These are phyloP conservation scores for Dendrobium catenatum DNA, from an alignment of 106 monocot species.

Conservation along the genomic window DNA sequence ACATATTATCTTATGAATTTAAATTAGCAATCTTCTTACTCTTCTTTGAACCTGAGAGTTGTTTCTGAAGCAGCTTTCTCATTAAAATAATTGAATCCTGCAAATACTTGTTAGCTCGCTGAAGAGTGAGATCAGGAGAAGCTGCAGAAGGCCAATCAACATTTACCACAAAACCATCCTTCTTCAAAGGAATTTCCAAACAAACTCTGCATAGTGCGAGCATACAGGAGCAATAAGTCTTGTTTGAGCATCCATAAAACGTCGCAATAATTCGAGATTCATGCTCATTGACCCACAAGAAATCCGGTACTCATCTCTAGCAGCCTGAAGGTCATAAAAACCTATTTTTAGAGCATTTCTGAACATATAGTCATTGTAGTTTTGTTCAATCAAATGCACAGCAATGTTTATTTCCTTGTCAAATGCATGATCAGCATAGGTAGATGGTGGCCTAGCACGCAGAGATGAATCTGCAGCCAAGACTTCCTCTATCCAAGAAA, in stretches of 20 bases:
- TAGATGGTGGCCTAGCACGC: constrained; percentile 36
- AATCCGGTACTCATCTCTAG: constrained; percentile 80
- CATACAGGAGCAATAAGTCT: constrained; percentile 74
- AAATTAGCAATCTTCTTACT: constrained; percentile 44
- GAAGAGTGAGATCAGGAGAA: constrained; percentile 54
- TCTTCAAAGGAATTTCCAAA: constrained; percentile 20
- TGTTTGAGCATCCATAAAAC: constrained; percentile 86
- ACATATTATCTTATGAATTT: constrained; percentile 31
- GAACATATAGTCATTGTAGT: constrained; percentile 70
- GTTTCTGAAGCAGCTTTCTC: constrained; percentile 80
- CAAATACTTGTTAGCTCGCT: constrained; percentile 76
- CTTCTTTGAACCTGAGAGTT: constrained; percentile 68
- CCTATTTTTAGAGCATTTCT: constrained; percentile 83
- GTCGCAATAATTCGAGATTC: constrained; percentile 57
- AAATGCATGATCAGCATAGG: constrained; percentile 75
- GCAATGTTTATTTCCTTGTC: constrained; percentile 82
- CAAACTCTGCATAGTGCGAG: constrained; percentile 49
- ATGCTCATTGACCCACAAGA: constrained; percentile 76
- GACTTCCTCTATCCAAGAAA: constrained; percentile 85
- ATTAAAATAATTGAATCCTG: constrained; percentile 75
- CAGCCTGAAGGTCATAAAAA: constrained; percentile 84
- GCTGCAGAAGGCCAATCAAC: constrained; percentile 66
- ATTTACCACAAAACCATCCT: constrained; percentile 55
- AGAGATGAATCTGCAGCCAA: constrained; percentile 53
- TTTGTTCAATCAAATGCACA: constrained; percentile 36